Conservation (phyloP, 768 basidiomycete genomes). For the Clathrus columnatus region DNA sequence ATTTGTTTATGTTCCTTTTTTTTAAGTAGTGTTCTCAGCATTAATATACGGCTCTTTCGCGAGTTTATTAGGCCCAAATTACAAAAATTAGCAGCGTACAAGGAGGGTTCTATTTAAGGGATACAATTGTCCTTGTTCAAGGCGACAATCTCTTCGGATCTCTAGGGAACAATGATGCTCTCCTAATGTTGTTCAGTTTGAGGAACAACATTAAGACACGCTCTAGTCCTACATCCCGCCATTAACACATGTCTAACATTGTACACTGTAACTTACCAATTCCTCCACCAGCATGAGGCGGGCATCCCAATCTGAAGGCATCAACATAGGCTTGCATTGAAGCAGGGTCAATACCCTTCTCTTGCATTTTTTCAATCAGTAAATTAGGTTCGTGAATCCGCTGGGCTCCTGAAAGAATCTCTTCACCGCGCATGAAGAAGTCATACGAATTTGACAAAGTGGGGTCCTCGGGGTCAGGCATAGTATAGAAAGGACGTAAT, state of each 20-base stretch:
- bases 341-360: conserved; percentile 82
- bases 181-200: conserved; percentile 90
- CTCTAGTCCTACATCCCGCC: conserved; percentile 48
- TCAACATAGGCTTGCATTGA: conserved; percentile 91
- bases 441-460: conserved; percentile 96
- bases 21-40: background rate
- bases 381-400: conserved; percentile 88
- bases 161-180: conserved; percentile 90
- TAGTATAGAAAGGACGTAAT: conserved; percentile 97
- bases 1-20: background rate
- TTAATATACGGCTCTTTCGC: background rate
- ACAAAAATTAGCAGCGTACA: no score
- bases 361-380: conserved; percentile 76
- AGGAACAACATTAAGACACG: conserved; percentile 97
- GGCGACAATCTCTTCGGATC: conserved; percentile 94
- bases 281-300: conserved; percentile 95
- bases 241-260: background rate
- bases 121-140: conserved; percentile 26
- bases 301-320: conserved; percentile 89
- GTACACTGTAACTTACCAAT: conserved; percentile 42
- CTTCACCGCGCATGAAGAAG: conserved; percentile 99
- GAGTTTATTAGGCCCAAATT: background rate
- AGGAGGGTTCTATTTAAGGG: no score
- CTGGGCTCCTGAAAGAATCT: conserved; percentile 96
- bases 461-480: conserved; percentile 91